A percentile compares a stretch with the other conserved stretches of the same genome.
Conservation (phyloP, 2,329 filamentous ascomycete species). For the Fusarium ambrosium region DNA sequence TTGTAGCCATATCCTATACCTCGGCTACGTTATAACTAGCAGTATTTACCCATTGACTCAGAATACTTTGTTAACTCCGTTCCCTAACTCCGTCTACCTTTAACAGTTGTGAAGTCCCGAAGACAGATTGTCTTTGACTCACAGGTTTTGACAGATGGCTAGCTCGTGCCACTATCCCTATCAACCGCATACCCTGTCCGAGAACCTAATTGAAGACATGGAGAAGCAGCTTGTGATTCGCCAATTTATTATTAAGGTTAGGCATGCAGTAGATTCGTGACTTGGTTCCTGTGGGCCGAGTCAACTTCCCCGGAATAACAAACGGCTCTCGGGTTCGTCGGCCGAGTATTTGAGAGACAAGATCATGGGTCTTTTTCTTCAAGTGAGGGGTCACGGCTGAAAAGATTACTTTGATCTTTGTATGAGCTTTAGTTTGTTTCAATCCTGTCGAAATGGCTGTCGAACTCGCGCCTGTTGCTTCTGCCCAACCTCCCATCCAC, state of each 20-base stretch:
- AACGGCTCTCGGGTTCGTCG: background rate
- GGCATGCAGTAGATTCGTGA: background rate
- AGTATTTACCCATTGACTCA: no score
- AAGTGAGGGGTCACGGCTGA: background rate
- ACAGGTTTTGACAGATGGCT: background rate
- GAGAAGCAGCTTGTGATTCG: background rate
- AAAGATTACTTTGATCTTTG: background rate
- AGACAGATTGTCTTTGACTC: background rate
- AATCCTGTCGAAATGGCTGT: background rate
- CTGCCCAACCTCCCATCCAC: background rate
- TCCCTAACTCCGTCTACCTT: no score
- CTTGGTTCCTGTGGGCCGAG: background rate
- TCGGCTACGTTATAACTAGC: no score
- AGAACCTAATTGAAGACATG: background rate
- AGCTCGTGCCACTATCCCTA: background rate
- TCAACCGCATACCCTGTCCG: background rate
- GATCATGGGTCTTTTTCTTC: background rate
- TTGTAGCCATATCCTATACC: no score
- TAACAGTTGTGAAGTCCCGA: no score
- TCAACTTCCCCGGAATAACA: background rate
- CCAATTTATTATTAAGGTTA: rapidly evolving
- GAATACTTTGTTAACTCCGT: no score
- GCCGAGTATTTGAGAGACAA: background rate
- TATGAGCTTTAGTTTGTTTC: background rate
- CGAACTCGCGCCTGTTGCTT: background rate